phyloP scores from a whole-genome alignment of 805 yeast genomes.

The Kuraishia floccosa region DNA sequence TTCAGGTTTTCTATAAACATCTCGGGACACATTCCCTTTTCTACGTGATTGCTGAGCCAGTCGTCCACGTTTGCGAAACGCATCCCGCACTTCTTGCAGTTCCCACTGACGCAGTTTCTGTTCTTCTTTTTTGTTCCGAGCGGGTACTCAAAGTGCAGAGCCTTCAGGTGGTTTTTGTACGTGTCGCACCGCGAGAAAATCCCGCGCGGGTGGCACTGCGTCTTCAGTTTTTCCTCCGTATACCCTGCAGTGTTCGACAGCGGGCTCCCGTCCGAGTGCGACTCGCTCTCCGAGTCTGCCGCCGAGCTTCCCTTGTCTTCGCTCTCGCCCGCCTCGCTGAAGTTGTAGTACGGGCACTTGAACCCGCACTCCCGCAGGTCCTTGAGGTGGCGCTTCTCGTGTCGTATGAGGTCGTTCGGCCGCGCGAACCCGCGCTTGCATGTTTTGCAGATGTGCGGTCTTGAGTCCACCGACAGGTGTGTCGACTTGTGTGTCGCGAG shows the following conservation, averaged over 20 bases:
- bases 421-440: constrained; percentile 84
- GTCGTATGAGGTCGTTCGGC: constrained; percentile 78
- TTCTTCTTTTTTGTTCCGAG: constrained; percentile 75
- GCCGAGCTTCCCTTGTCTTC: constrained; percentile 11
- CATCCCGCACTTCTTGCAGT: constrained; percentile 67
- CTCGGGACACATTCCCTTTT: constrained; percentile 26
- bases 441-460: constrained; percentile 70
- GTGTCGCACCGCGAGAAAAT: constrained; percentile 86
- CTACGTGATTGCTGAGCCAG: constrained; percentile 74
- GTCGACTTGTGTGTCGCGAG: constrained; percentile 77
- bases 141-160: constrained; percentile 84
- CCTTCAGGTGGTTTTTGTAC: constrained; percentile 81
- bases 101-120: constrained; percentile 56
- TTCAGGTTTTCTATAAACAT: constrained; percentile 5
- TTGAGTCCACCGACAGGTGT: constrained; percentile 55
- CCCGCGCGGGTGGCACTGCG: constrained; percentile 67
- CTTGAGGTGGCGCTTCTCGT: constrained; percentile 76
- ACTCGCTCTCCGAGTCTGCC: constrained; percentile 7
- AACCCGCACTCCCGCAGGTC: constrained; percentile 59
- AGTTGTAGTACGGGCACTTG: constrained; percentile 62
- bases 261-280: constrained; percentile 7
- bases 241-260: no score
- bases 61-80: constrained; percentile 59
- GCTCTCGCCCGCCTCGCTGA: constrained; percentile 13
- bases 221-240: constrained; percentile 1